Conservation (phyloP, 164 flowering plant genomes). For the Taxillus chinensis region DNA sequence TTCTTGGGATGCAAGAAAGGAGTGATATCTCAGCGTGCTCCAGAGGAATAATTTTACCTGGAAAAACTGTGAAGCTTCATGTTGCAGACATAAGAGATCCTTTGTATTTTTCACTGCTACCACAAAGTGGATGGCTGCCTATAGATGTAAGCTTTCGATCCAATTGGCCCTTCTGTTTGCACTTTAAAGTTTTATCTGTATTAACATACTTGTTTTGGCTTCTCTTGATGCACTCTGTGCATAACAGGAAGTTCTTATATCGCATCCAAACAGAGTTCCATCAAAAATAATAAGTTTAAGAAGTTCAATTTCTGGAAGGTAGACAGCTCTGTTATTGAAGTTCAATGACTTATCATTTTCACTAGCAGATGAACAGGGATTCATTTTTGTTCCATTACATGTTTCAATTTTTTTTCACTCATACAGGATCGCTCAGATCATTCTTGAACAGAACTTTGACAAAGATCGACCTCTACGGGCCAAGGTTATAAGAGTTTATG, state of each 20-base stretch:
- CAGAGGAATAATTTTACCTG: constrained; percentile 63
- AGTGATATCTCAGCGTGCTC: constrained; percentile 52
- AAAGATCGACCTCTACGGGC: constrained; percentile 30
- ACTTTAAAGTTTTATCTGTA: neutral
- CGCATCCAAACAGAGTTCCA: constrained; percentile 60
- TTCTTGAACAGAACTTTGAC: constrained; percentile 65
- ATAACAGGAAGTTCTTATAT: constrained; percentile 73
- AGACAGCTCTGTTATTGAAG: no score
- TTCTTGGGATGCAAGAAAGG: constrained; percentile 60
- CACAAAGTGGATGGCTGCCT: constrained; percentile 87
- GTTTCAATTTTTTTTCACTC: constrained; percentile 3
- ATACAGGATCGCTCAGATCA: constrained; percentile 74
- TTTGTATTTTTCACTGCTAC: constrained; percentile 71
- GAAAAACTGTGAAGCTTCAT: constrained; percentile 51
- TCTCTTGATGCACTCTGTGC: constrained; percentile 1
- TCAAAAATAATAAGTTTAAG: constrained; percentile 60
- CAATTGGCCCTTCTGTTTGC: neutral
- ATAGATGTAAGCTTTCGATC: constrained; percentile 41
- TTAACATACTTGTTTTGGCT: neutral
- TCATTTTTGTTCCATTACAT: neutral
- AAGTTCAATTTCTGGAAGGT: constrained; percentile 88
- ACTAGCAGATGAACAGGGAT: neutral
- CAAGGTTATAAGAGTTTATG: constrained; percentile 62
- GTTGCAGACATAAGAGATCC: constrained; percentile 65
- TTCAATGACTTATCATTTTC: neutral